Percentiles rank a stretch among this genome's conserved stretches.
Evolutionary conservation across 345 rosid genomes (phyloP).

Genomic region (Corchorus capsularis): DNA sequence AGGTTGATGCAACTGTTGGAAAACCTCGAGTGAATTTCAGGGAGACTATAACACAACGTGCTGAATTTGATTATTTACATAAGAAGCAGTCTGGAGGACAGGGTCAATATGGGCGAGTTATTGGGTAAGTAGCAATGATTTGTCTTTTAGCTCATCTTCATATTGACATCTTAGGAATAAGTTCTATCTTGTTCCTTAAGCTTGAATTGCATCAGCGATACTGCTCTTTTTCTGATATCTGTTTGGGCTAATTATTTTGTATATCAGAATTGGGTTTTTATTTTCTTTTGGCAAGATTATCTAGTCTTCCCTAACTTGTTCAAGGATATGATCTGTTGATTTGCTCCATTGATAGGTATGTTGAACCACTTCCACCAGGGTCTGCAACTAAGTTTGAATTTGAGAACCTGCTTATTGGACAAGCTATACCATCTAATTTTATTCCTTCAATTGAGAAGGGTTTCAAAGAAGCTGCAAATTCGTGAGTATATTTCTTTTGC

Average conservation of each 20-base stretch:
- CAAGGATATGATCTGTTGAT: constrained; percentile 11
- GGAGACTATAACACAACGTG: constrained; percentile 87
- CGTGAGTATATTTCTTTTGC: constrained; percentile 50
- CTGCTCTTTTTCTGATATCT: not conserved
- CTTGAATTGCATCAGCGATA: not conserved
- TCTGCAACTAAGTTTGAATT: constrained; percentile 80
- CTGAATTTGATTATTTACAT: constrained; percentile 93
- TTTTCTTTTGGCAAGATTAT: constrained; percentile 3
- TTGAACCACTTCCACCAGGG: constrained; percentile 78
- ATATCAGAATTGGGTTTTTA: not conserved
- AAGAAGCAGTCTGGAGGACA: constrained; percentile 99
- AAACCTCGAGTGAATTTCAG: constrained; percentile 98
- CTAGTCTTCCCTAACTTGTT: not conserved
- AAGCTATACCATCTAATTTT: constrained; percentile 89
- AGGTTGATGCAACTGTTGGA: constrained; percentile 98
- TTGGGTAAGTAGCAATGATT: constrained; percentile 58
- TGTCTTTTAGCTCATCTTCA: not conserved
- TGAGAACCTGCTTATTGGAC: constrained; percentile 93
- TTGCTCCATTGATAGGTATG: constrained; percentile 47
- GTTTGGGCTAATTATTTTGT: not conserved
- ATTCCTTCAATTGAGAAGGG: constrained; percentile 99
- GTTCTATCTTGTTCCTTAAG: not conserved
- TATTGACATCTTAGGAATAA: constrained; percentile 2
- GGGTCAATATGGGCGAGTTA: constrained; percentile 95
- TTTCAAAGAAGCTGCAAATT: constrained; percentile 96